Evolutionary conservation across 2,329 filamentous ascomycete genomes (phyloP).

Genomic region (Neocatenulostroma microsporum): DNA sequence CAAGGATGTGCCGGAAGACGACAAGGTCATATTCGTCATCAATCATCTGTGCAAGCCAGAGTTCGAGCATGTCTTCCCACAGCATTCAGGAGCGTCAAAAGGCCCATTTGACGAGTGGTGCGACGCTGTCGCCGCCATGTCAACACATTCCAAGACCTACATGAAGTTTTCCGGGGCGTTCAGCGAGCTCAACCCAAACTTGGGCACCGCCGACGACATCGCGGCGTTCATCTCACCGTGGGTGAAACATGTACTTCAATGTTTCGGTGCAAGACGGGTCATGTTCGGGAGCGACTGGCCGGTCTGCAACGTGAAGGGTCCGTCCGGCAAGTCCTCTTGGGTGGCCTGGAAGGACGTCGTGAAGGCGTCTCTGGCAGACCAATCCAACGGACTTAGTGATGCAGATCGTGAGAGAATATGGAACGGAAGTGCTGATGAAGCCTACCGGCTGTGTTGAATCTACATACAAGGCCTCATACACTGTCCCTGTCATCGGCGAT

Average conservation of each 20-base stretch:
- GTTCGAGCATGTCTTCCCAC: conserved; percentile 11
- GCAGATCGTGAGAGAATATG: conserved; percentile 62
- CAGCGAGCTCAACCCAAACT: conserved; percentile 60
- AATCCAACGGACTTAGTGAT: conserved; percentile 42
- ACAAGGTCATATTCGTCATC: conserved; percentile 60
- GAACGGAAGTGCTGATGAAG: conserved; percentile 62
- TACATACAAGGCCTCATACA: too few relatives aligned
- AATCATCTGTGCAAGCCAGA: conserved; percentile 90
- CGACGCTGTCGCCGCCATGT: conserved; percentile 58
- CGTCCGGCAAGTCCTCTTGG: conserved; percentile 57
- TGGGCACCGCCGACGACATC: conserved; percentile 43
- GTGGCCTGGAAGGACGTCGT: conserved; percentile 66
- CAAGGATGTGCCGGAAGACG: conserved; percentile 50
- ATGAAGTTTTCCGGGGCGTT: conserved; percentile 90
- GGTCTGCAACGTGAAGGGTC: conserved; percentile 66
- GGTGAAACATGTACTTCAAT: conserved; percentile 62
- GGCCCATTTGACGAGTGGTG: conserved; percentile 58
- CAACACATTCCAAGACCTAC: conserved; percentile 59
- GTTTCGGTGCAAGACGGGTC: conserved; percentile 63
- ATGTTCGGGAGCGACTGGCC: conserved; percentile 97
- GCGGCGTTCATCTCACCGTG: conserved; percentile 60
- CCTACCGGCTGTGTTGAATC: too few relatives aligned
- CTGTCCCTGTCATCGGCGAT: too few relatives aligned
- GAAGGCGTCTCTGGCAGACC: conserved; percentile 49
- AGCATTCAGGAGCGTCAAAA: not conserved